phyloP scores from a whole-genome alignment of 2,329 filamentous ascomycete genomes.

The Verticillium albo-atrum region DNA sequence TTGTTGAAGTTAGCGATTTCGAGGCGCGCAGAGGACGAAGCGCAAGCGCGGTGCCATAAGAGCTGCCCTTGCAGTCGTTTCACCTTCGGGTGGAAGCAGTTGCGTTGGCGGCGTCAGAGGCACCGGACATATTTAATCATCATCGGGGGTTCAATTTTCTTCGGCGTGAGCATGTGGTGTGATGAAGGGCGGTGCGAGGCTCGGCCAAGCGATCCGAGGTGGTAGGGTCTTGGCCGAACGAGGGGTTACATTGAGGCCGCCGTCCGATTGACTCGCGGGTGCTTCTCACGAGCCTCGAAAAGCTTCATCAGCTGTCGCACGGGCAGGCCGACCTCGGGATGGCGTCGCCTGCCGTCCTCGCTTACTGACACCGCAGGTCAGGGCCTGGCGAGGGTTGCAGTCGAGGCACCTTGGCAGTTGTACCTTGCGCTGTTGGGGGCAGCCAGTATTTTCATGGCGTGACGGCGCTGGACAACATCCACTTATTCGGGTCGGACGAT shows the following conservation, averaged over 20 bases:
- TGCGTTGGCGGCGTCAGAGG: conserved; percentile 80
- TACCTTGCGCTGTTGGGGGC: neutral
- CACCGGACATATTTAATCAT: conserved; percentile 54
- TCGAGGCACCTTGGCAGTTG: too few species aligned
- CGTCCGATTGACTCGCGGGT: too few species aligned
- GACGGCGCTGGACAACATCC: neutral
- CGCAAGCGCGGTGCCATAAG: conserved; percentile 57
- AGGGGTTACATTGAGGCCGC: too few species aligned
- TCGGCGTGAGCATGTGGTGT: neutral
- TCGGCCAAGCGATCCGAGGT: neutral
- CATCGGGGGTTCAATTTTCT: neutral
- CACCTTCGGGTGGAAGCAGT: conserved; percentile 30
- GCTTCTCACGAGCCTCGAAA: too few species aligned
- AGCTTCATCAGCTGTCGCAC: too few species aligned
- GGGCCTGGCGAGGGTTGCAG: too few species aligned
- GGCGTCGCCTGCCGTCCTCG: too few species aligned
- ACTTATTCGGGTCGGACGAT: neutral
- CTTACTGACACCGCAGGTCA: too few species aligned
- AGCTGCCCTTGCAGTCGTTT: conserved; percentile 57
- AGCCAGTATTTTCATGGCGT: neutral
- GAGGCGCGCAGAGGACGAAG: conserved; percentile 39
- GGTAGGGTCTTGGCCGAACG: neutral
- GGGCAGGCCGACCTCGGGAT: too few species aligned
- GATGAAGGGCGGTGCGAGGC: neutral
- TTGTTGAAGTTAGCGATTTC: conserved; percentile 55